Percentiles rank a stretch among this genome's conserved stretches.
Conservation (phyloP, 441 rosid genomes). For the Sinapis alba region DNA sequence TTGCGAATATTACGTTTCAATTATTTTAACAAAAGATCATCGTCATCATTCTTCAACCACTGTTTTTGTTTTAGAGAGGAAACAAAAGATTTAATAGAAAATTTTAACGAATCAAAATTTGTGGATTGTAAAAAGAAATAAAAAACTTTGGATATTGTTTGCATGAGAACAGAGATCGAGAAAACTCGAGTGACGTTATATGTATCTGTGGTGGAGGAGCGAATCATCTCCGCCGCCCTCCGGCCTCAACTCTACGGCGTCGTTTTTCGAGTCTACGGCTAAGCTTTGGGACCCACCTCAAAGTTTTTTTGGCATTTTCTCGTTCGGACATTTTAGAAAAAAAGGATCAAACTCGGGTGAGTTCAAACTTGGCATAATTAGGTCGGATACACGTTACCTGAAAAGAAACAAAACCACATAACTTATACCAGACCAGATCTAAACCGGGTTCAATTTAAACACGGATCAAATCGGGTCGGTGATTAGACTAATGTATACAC, state of each 20-base stretch:
- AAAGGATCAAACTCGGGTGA: conserved; percentile 16
- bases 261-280: conserved; percentile 29
- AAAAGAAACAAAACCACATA: background rate
- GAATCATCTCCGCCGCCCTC: conserved; percentile 38
- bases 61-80: background rate
- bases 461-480: background rate
- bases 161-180: conserved; percentile 11
- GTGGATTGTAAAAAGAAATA: too few species aligned
- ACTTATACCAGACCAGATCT: too few species aligned
- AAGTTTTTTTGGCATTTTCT: conserved; percentile 24
- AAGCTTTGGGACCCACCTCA: conserved; percentile 22
- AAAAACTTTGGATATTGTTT: too few species aligned
- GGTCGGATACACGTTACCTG: background rate
- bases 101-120: background rate
- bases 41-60: conserved; percentile 23
- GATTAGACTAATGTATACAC: background rate
- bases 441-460: background rate
- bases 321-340: conserved; percentile 17
- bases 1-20: background rate
- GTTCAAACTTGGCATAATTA: conserved; percentile 23
- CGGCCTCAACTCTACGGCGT: conserved; percentile 30
- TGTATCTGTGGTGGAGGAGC: conserved; percentile 23
- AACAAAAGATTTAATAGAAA: background rate
- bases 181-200: conserved; percentile 21
- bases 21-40: background rate